A percentile compares a stretch with the other conserved stretches of the same genome.
phyloP scores from a whole-genome alignment of 164 flowering plant genomes.

The Liquidambar formosana region DNA sequence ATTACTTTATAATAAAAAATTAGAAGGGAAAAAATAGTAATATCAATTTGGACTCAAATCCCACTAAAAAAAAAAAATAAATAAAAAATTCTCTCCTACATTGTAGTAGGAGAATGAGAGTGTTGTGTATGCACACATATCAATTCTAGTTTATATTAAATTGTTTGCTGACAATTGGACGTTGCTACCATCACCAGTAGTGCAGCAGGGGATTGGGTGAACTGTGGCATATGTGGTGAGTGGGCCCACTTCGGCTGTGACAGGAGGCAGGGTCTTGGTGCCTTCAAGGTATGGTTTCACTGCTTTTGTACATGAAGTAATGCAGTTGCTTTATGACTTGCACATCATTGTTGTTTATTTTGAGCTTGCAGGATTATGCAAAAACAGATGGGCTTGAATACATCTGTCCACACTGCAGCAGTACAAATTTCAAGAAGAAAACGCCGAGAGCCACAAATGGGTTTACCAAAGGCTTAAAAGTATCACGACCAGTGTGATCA shows the following conservation, averaged over 20 bases:
- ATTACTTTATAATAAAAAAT: too few species aligned
- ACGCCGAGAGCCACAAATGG: slow-evolving; percentile 70
- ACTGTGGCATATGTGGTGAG: slow-evolving; percentile 95
- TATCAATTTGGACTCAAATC: too few species aligned
- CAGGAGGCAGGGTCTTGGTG: slow-evolving; percentile 81
- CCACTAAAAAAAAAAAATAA: too few species aligned
- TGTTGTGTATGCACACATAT: too few species aligned
- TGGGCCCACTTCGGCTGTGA: slow-evolving; percentile 99
- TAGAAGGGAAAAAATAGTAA: too few species aligned
- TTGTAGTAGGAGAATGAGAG: too few species aligned
- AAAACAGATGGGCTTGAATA: slow-evolving; percentile 98
- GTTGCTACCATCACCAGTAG: slow-evolving; percentile 55
- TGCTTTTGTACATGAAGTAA: not conserved
- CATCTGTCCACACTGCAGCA: slow-evolving; percentile 92
- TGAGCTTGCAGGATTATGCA: slow-evolving; percentile 80
- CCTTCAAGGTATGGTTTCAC: slow-evolving; percentile 74
- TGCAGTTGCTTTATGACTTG: not conserved
- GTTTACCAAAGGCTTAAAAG: slow-evolving; percentile 22
- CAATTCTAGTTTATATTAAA: too few species aligned
- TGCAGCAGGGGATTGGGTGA: slow-evolving; percentile 99
- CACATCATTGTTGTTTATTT: not conserved
- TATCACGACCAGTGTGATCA: too few species aligned
- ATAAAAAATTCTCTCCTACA: too few species aligned
- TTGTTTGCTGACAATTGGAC: not conserved
- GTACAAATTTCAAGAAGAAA: slow-evolving; percentile 71